phyloP scores from a whole-genome alignment of 1,139 yeast genomes.

The Scheffersomyces segobiensis region DNA sequence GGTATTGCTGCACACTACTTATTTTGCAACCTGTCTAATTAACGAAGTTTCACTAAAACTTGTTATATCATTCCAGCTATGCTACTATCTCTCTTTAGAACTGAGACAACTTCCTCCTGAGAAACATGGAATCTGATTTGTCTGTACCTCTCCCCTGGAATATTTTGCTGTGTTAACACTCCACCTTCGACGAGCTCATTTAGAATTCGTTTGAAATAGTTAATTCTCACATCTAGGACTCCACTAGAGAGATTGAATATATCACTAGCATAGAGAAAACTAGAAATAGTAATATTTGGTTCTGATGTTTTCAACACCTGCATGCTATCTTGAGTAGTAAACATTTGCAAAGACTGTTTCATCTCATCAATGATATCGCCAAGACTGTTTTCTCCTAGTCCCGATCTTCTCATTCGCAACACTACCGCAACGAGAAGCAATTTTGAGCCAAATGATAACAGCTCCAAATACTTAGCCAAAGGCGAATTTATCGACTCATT shows the following conservation, averaged over 20 bases:
- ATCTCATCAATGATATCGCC: conserved; percentile 83
- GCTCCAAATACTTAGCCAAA: conserved; percentile 53
- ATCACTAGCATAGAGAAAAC: conserved; percentile 31
- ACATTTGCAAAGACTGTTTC: conserved; percentile 37
- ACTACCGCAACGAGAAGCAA: conserved; percentile 69
- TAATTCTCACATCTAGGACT: conserved; percentile 32
- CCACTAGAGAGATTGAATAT: conserved; percentile 10
- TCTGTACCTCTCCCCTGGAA: conserved; percentile 67
- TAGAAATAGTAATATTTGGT: conserved; percentile 16
- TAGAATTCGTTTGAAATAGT: conserved; percentile 52
- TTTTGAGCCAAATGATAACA: conserved; percentile 70
- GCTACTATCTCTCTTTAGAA: conserved; percentile 55
- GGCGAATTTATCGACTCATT: conserved; percentile 81
- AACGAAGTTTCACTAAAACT: neutral
- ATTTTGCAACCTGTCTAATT: neutral
- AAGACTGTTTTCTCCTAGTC: conserved; percentile 67
- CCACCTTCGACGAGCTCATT: conserved; percentile 80
- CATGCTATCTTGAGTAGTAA: conserved; percentile 22
- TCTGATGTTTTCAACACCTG: conserved; percentile 16
- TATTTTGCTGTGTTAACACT: conserved; percentile 63
- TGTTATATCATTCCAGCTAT: conserved; percentile 11
- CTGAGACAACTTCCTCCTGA: conserved; percentile 65
- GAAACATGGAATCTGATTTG: conserved; percentile 66
- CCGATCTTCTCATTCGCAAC: conserved; percentile 64
- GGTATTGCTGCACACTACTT: neutral